These are phyloP conservation scores for Paraphoma sp. DNA, from an alignment of 2,329 filamentous ascomycete genomes.

Conservation along the genomic window DNA sequence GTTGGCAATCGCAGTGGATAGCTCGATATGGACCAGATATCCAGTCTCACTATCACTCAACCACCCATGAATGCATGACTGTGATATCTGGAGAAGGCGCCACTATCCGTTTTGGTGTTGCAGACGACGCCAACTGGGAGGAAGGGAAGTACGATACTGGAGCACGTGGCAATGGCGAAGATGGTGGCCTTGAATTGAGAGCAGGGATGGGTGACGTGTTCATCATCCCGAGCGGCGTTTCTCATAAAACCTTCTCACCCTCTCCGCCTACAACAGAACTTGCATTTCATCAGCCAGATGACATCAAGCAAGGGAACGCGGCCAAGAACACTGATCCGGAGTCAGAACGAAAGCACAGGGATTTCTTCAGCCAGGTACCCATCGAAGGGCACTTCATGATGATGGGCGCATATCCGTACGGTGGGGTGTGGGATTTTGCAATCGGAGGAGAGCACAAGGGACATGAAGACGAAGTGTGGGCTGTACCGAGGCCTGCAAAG, in stretches of 20 bases:
- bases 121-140: slow-evolving; percentile 47
- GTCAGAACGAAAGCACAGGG: slow-evolving; percentile 40
- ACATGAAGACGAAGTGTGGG: slow-evolving; percentile 54
- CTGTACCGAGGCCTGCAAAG: slow-evolving; percentile 51
- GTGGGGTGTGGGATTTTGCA: slow-evolving; percentile 59
- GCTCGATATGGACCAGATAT: slow-evolving; percentile 64
- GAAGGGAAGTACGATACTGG: slow-evolving; percentile 38
- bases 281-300: slow-evolving; percentile 54
- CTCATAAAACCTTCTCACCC: slow-evolving; percentile 61
- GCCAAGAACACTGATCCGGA: slow-evolving; percentile 20
- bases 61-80: slow-evolving; percentile 64
- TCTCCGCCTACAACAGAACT: slow-evolving; percentile 46
- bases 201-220: slow-evolving; percentile 64
- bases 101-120: slow-evolving; percentile 62
- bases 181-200: slow-evolving; percentile 57
- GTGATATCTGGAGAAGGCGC: slow-evolving; percentile 60
- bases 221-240: slow-evolving; percentile 62
- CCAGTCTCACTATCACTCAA: slow-evolving; percentile 63
- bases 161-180: slow-evolving; percentile 52
- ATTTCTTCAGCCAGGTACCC: slow-evolving; percentile 45
- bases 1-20: slow-evolving; percentile 64
- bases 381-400: slow-evolving; percentile 58
- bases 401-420: slow-evolving; percentile 64
- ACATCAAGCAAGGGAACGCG: slow-evolving; percentile 25
- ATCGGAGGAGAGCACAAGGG: slow-evolving; percentile 54